Evolutionary conservation across 2,329 filamentous ascomycete species (phyloP).

Genomic region (Pleoardoris graminearum): DNA sequence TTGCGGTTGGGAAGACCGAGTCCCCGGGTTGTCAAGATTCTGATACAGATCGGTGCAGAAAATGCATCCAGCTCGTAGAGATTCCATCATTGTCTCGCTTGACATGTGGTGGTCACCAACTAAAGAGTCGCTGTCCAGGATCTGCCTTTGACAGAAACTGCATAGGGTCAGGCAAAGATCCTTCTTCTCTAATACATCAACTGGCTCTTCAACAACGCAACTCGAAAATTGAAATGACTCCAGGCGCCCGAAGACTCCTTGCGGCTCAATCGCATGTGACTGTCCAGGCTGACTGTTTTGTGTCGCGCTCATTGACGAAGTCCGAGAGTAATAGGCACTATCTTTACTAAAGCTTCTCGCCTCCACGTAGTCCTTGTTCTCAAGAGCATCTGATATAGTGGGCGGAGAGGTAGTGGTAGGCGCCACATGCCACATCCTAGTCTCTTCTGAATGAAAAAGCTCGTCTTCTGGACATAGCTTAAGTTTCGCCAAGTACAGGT

Average conservation of each 20-base stretch:
- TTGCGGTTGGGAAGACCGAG: not conserved
- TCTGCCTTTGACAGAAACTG: constrained; percentile 6
- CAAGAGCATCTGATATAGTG: not conserved
- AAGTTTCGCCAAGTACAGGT: not conserved
- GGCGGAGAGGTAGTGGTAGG: not conserved
- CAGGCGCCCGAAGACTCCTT: not conserved
- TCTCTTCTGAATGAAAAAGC: not conserved
- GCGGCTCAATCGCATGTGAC: not conserved
- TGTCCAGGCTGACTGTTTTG: not conserved
- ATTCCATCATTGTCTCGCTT: not conserved
- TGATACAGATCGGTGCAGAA: not conserved
- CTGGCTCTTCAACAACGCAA: not conserved
- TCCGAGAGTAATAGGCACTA: not conserved
- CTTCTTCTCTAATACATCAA: not conserved
- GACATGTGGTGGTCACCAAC: constrained; percentile 9
- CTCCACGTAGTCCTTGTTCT: not conserved
- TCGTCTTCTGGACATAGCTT: not conserved
- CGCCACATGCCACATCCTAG: not conserved
- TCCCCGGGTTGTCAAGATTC: not conserved
- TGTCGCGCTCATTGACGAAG: not conserved
- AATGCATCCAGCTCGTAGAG: not conserved
- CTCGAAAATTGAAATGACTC: not conserved
- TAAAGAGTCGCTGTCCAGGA: constrained; percentile 3
- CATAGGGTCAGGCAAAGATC: constrained; percentile 5
- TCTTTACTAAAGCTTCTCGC: not conserved